Base-by-base conservation (phyloP, 202 grass and related monocot genomes). In the Hordeum pubiflorum region DNA sequence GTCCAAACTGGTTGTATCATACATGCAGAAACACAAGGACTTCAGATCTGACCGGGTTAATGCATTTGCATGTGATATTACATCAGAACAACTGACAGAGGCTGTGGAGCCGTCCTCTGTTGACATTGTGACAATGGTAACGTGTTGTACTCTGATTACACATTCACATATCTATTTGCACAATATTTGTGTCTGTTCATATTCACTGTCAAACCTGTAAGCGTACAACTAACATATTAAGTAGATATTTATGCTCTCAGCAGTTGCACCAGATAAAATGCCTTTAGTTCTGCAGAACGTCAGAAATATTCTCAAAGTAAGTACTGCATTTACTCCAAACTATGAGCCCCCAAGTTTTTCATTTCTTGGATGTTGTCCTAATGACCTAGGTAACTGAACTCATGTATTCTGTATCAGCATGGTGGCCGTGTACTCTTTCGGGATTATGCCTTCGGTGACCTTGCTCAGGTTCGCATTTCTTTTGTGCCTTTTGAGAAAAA, bases 241-340 rank as follows among this genome's bases (percentile, higher is more conserved):
- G 77, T 89, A 98, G 95, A 79, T 98, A 27, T 98, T 98, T 88
- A 86, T 98, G 73, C 87, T 98, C 20, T 98, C 95, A 91, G 95
- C 95, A 97, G 95, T 97, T 81, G 85, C 92, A 7, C 95, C 95
- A 61, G 92, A 89, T 84, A 97, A 93, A 86, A 97, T 97, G 95
- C 82, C 86, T 80, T 80, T 72, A 79, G 90, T 93, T 58, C 58
- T 98, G 57, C 84, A 88, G 52, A 94, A 94, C 58, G 67, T 91
- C 59, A 91, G 80, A 84, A 72, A 61, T 34, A 43, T 86, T 76
- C 74, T 98, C 39, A 98, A 94, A 84, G 92, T 98, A 87, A 98
- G 95, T 79, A 71, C 24, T 46, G 4, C 18, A 61, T 65, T 72
- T 72, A 85, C 60, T 83, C 9, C 69, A 6, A 70, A 50, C 24